Evolutionary conservation across 2,329 filamentous ascomycete genomes (phyloP).

Genomic region (Elsinoe perseae): DNA sequence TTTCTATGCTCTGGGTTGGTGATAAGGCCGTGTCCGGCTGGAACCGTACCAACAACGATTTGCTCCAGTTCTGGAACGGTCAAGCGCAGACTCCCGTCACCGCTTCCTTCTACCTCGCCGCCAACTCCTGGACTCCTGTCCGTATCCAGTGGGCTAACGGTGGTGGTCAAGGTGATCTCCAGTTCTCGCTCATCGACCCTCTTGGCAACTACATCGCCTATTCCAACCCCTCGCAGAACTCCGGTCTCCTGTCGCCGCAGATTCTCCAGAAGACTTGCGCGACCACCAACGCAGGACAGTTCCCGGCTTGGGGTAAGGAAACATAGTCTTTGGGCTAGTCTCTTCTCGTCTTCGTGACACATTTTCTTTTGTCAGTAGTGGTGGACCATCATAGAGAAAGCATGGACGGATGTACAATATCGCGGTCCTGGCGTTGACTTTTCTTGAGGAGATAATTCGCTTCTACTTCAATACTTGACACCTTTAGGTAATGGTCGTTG

Average conservation of each 20-base stretch:
- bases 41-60: slow-evolving; percentile 17
- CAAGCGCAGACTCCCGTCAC: slow-evolving; percentile 16
- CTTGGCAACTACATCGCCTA: slow-evolving; percentile 12
- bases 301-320: slow-evolving; percentile 18
- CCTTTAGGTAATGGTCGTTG: not conserved
- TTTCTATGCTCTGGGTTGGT: slow-evolving; percentile 18
- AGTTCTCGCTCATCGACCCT: slow-evolving; percentile 16
- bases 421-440: slow-evolving; percentile 5
- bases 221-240: not conserved
- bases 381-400: not conserved
- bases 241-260: slow-evolving; percentile 15
- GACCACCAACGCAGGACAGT: slow-evolving; percentile 14
- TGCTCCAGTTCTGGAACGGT: slow-evolving; percentile 17
- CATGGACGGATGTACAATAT: slow-evolving; percentile 13
- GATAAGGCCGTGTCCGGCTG: slow-evolving; percentile 18
- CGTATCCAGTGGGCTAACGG: slow-evolving; percentile 18
- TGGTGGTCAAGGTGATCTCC: slow-evolving; percentile 18
- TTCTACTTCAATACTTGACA: not conserved
- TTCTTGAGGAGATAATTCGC: not conserved
- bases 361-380: slow-evolving; percentile 9
- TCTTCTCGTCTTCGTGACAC: not conserved
- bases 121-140: slow-evolving; percentile 15
- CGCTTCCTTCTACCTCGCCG: slow-evolving; percentile 15
- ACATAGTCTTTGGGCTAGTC: not conserved
- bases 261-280: slow-evolving; percentile 16